Base-by-base conservation (phyloP, 371 early-diverging fungal genomes). In the Circinella umbellata region DNA sequence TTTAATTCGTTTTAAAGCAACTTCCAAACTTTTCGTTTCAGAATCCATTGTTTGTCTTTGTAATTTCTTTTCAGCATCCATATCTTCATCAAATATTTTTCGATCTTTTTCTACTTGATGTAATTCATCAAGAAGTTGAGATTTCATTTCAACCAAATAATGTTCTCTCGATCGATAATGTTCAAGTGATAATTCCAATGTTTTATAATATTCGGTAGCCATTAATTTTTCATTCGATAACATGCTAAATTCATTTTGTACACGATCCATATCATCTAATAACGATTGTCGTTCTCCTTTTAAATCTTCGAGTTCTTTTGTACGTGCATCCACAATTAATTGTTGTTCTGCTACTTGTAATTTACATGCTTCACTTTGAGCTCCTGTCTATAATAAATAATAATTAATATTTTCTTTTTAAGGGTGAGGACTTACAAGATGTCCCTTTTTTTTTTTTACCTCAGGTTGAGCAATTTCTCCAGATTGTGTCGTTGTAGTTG, bases 1-100 rank as follows among this genome's bases (percentile, higher is more conserved):
- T 35, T 95, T 90, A 55, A 96, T 80, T 18, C 95, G 89, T 3
- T 88, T 81, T 38, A 95, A 74, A 39, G 96, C 96, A n/a, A 68
- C 77, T 67, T 96, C 93, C 36, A 95, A 67, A 54, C 90, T 87
- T 61, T 85, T 83, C 61, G 94, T 79, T 65, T 95, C 93, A 7
- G 79, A 79, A 68, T 93, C 92, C 61, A 94, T 69, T 0, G 79
- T 80, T 39, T 55, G 67, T 35, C 61, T 71, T 20, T 76, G 77
- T 18, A 37, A 65, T 13, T 57, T 57, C 69, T 79, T 75, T 60
- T 78, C 80, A 18, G 69, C 27, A 38, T 77, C 74, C 8, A 77
- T 46, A 20, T 80, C 75, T 17, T 77, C 74, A 10, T 70, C 67
- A 0, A 78, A 36, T 34, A 61, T 72, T 15, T 73, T 71, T 27